Conservation (phyloP, 352 stramenopile genomes). For the Phytophthora citricola region DNA sequence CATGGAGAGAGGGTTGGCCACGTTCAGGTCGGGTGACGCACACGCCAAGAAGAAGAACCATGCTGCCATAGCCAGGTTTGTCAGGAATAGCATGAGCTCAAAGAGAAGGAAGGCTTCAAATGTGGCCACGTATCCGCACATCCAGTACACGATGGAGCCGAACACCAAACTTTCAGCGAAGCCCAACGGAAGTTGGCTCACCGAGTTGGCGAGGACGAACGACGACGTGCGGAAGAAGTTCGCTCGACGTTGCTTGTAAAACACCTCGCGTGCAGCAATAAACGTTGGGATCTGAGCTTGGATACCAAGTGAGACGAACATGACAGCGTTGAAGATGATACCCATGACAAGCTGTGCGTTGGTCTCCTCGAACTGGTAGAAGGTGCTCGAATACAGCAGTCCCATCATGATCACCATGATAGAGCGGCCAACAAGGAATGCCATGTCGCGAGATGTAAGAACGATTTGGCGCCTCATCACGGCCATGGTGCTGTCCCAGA, state of each 20-base stretch:
- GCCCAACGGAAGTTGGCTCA: slow-evolving; percentile 43
- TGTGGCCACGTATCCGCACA: slow-evolving; percentile 56
- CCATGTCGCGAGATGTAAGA: slow-evolving; percentile 43
- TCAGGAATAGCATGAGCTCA: slow-evolving; percentile 38
- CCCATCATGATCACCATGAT: slow-evolving; percentile 52
- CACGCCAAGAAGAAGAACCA: slow-evolving; percentile 34
- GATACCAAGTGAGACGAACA: slow-evolving; percentile 77
- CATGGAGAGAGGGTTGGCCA: slow-evolving; percentile 27
- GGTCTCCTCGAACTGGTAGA: slow-evolving; percentile 48
- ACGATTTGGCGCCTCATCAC: slow-evolving; percentile 47
- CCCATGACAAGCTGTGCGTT: slow-evolving; percentile 62
- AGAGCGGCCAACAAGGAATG: slow-evolving; percentile 37
- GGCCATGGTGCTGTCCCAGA: slow-evolving; percentile 27
- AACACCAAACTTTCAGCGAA: slow-evolving; percentile 71
- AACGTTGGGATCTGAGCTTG: slow-evolving; percentile 72
- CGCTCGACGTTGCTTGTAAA: slow-evolving; percentile 81
- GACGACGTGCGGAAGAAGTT: slow-evolving; percentile 82
- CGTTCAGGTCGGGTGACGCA: slow-evolving; percentile 23
- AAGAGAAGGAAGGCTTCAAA: slow-evolving; percentile 47
- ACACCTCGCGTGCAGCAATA: slow-evolving; percentile 61
- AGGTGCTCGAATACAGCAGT: slow-evolving; percentile 41
- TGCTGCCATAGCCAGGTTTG: slow-evolving; percentile 36
- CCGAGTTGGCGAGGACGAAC: slow-evolving; percentile 58
- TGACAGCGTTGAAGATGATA: slow-evolving; percentile 71
- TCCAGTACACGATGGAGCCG: slow-evolving; percentile 83